Evolutionary conservation across 352 stramenopile genomes (phyloP).

Genomic region (Phytophthora nicotianae): DNA sequence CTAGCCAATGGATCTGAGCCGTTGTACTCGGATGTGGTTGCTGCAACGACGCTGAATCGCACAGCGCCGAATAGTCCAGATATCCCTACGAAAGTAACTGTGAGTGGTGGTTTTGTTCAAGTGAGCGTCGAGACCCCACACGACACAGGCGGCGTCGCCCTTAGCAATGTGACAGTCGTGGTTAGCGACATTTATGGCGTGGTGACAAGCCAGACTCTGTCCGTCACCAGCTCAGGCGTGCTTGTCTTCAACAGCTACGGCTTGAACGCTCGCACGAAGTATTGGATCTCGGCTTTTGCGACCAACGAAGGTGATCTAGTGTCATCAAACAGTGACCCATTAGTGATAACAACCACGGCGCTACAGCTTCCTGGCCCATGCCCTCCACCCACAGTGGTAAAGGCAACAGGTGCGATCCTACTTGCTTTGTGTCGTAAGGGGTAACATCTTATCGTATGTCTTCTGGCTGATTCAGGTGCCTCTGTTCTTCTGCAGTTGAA

Average conservation of each 20-base stretch:
- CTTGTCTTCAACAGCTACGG: slow-evolving; percentile 35
- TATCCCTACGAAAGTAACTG: slow-evolving; percentile 10
- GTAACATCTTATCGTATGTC: background rate
- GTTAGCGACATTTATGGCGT: slow-evolving; percentile 23
- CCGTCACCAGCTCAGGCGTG: slow-evolving; percentile 12
- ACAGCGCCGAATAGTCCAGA: slow-evolving; percentile 21
- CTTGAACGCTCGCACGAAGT: slow-evolving; percentile 42
- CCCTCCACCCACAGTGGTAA: slow-evolving; percentile 45
- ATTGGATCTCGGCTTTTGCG: slow-evolving; percentile 39
- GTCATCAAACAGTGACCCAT: slow-evolving; percentile 19
- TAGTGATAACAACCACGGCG: slow-evolving; percentile 26
- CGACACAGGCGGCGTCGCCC: slow-evolving; percentile 44
- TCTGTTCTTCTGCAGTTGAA: slow-evolving; percentile 49
- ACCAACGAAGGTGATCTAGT: slow-evolving; percentile 27
- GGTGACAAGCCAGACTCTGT: slow-evolving; percentile 12
- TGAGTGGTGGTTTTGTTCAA: slow-evolving; percentile 27
- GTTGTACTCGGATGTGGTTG: slow-evolving; percentile 37
- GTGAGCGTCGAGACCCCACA: slow-evolving; percentile 21
- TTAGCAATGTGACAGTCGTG: slow-evolving; percentile 33
- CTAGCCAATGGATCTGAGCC: slow-evolving; percentile 10
- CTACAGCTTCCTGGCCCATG: slow-evolving; percentile 45
- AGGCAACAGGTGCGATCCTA: slow-evolving; percentile 41
- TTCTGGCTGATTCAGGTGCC: slow-evolving; percentile 33
- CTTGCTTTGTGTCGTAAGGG: background rate
- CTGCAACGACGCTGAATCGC: slow-evolving; percentile 28